Evolutionary conservation across 2,329 filamentous ascomycete genomes (phyloP).

Genomic region (Atkinsonella texensis): DNA sequence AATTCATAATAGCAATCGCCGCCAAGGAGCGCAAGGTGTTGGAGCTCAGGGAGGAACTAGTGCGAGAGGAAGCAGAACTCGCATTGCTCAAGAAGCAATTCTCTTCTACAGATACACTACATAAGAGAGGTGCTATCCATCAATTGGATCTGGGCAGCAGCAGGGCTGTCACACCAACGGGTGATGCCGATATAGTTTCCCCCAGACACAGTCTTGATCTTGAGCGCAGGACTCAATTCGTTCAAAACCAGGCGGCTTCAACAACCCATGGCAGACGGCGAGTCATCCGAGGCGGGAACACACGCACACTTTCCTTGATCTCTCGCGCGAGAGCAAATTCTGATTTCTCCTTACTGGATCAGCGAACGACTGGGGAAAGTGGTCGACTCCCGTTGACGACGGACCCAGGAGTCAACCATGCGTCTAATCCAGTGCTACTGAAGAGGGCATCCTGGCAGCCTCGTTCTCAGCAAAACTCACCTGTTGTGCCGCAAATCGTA

Average conservation of each 20-base stretch:
- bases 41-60: slow-evolving; percentile 83
- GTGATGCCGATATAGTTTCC: slow-evolving; percentile 21
- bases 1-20: slow-evolving; percentile 80
- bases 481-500: slow-evolving; percentile 62
- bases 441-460: slow-evolving; percentile 52
- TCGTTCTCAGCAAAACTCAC: slow-evolving; percentile 30
- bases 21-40: slow-evolving; percentile 84
- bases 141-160: slow-evolving; percentile 2
- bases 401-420: slow-evolving; percentile 22
- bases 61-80: slow-evolving; percentile 68
- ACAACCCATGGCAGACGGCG: slow-evolving; percentile 37
- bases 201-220: slow-evolving; percentile 44
- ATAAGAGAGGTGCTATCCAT: slow-evolving; percentile 47
- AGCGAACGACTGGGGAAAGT: slow-evolving; percentile 16
- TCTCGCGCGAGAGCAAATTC: slow-evolving; percentile 48
- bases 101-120: slow-evolving; percentile 62
- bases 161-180: slow-evolving; percentile 1
- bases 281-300: slow-evolving; percentile 56
- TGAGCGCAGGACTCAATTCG: slow-evolving; percentile 59
- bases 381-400: slow-evolving; percentile 15
- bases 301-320: slow-evolving; percentile 62
- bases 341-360: slow-evolving; percentile 32
- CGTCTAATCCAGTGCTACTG: slow-evolving; percentile 27
- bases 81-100: slow-evolving; percentile 71
- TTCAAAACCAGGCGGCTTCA: slow-evolving; percentile 36